These are phyloP conservation scores for Glaciozyma antarctica DNA, from an alignment of 768 basidiomycete species.

Conservation along the genomic window DNA sequence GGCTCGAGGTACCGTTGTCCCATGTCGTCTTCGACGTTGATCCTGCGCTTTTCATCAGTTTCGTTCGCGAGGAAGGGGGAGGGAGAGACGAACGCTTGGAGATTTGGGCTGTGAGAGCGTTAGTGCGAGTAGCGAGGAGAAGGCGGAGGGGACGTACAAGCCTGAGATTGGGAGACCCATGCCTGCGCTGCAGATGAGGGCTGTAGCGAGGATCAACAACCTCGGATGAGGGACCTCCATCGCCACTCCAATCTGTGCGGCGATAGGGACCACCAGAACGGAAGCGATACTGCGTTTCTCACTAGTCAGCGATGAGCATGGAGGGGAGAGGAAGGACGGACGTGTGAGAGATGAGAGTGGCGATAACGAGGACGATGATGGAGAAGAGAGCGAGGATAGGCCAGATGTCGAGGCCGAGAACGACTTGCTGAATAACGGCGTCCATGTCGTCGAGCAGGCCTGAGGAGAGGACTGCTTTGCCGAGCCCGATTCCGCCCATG, in stretches of 20 bases:
- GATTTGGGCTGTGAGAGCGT: not conserved
- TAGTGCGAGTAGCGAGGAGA: not conserved
- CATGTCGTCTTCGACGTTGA: constrained; percentile 80
- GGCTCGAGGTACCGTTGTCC: constrained; percentile 67
- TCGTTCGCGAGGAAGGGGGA: not conserved
- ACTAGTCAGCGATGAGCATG: not conserved
- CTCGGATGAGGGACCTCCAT: constrained; percentile 61
- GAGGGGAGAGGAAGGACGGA: not conserved
- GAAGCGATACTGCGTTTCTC: constrained; percentile 56
- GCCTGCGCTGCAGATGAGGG: constrained; percentile 81
- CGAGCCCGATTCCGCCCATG: constrained; percentile 96
- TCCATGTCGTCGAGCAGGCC: constrained; percentile 69
- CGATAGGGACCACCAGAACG: constrained; percentile 93
- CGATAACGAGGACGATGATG: constrained; percentile 50
- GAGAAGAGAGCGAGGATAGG: constrained; percentile 36
- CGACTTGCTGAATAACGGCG: constrained; percentile 26
- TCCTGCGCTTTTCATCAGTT: constrained; percentile 49
- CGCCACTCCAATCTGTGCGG: constrained; percentile 73
- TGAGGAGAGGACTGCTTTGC: constrained; percentile 81
- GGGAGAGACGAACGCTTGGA: not conserved
- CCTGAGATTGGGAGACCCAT: constrained; percentile 99
- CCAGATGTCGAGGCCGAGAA: constrained; percentile 36
- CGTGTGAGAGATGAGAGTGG: constrained; percentile 80
- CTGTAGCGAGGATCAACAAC: constrained; percentile 79
- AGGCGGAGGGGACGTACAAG: constrained; percentile 57